Percentiles rank a stretch among this genome's conserved stretches.
Evolutionary conservation across 768 basidiomycete genomes (phyloP).

Genomic region (Mycena indigotica): DNA sequence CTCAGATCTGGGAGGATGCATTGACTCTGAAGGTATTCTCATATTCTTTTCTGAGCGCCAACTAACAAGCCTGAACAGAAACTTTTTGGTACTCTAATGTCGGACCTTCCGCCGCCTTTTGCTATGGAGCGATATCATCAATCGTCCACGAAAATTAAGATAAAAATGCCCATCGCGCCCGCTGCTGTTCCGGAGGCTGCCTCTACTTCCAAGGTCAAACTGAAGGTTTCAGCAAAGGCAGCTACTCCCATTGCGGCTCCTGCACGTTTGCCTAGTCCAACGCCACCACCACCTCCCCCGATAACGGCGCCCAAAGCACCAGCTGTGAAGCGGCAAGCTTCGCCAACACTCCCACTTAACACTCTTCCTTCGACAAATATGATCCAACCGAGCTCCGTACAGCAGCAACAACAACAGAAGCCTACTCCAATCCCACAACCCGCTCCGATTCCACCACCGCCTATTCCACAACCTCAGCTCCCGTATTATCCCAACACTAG

Average conservation of each 20-base stretch:
- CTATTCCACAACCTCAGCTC: slow-evolving; percentile 26
- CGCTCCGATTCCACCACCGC: slow-evolving; percentile 23
- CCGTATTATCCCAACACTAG: slow-evolving; percentile 44
- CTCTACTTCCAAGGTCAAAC: slow-evolving; percentile 29
- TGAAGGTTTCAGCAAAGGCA: slow-evolving; percentile 41
- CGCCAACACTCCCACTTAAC: slow-evolving; percentile 26
- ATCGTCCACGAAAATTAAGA: slow-evolving; percentile 67
- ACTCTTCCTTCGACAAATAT: slow-evolving; percentile 17
- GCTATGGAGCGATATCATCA: slow-evolving; percentile 65
- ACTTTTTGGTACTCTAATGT: slow-evolving; percentile 72
- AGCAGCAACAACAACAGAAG: neutral
- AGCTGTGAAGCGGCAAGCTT: slow-evolving; percentile 9
- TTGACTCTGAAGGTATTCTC: slow-evolving; percentile 55
- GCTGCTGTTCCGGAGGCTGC: slow-evolving; percentile 29
- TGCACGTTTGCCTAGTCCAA: slow-evolving; percentile 28
- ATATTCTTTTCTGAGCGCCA: slow-evolving; percentile 11
- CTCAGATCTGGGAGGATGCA: slow-evolving; percentile 82
- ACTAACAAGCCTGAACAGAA: slow-evolving; percentile 52
- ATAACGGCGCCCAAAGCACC: neutral
- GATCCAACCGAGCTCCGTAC: slow-evolving; percentile 18
- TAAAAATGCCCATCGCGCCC: slow-evolving; percentile 64
- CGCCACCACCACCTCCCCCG: slow-evolving; percentile 26
- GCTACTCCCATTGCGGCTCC: slow-evolving; percentile 22
- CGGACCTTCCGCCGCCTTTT: slow-evolving; percentile 71
- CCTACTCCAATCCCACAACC: neutral